A percentile compares a stretch with the other conserved stretches of the same genome.
These are phyloP conservation scores for Polygonum maritimum DNA, from an alignment of 148 eudicot species.

Conservation along the genomic window DNA sequence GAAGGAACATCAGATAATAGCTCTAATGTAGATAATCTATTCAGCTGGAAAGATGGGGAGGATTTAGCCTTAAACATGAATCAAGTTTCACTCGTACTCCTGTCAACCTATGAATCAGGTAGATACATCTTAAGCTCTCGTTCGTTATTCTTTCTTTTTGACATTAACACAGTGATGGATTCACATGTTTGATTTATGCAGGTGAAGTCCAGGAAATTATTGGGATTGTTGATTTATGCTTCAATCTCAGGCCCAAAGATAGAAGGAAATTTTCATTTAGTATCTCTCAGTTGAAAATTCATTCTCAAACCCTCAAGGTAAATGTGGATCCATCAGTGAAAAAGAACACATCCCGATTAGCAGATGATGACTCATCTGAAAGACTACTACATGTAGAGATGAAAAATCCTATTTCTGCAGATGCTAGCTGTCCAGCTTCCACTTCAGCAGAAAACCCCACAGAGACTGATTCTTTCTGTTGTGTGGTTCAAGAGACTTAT, in stretches of 20 bases:
- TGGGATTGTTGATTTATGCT: slow-evolving; percentile 38
- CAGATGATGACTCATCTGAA: slow-evolving; percentile 6
- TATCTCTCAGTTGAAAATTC: slow-evolving; percentile 48
- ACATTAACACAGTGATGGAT: neutral
- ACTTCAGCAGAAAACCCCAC: slow-evolving; percentile 18
- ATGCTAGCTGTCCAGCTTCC: slow-evolving; percentile 36
- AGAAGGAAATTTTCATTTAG: slow-evolving; percentile 35
- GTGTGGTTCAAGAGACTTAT: slow-evolving; percentile 23
- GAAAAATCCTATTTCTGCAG: slow-evolving; percentile 19
- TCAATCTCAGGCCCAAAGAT: slow-evolving; percentile 30
- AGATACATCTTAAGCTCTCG: slow-evolving; percentile 7
- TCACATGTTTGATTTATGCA: slow-evolving; percentile 23
- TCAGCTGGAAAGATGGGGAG: slow-evolving; percentile 38
- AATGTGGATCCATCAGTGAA: slow-evolving; percentile 19
- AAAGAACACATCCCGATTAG: neutral
- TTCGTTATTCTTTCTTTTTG: neutral
- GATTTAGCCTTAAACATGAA: slow-evolving; percentile 40
- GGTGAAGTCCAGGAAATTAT: slow-evolving; percentile 59
- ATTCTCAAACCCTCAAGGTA: slow-evolving; percentile 38
- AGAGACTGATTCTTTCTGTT: slow-evolving; percentile 18
- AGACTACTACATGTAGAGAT: slow-evolving; percentile 18
- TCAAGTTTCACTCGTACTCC: slow-evolving; percentile 44
- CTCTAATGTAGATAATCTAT: slow-evolving; percentile 14
- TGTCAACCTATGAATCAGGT: slow-evolving; percentile 65
- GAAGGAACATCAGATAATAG: slow-evolving; percentile 17